Percentiles rank a stretch among this genome's conserved stretches.
Evolutionary conservation across 495 filamentous ascomycete species (phyloP).

Genomic region (Acidomyces sp.): DNA sequence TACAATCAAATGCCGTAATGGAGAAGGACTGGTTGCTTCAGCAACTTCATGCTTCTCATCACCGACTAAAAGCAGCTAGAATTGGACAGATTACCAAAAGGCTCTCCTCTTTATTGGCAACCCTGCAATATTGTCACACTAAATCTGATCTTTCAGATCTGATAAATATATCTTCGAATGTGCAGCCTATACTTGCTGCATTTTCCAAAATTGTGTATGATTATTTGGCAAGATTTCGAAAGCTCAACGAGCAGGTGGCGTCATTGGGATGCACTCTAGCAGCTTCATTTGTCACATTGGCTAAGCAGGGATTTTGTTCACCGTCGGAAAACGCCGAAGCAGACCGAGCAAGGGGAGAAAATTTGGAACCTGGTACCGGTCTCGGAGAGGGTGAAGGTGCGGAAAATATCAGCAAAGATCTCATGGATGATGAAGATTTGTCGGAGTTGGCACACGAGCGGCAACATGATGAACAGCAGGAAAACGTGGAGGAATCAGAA

Average conservation of each 20-base stretch:
- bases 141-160: too few species aligned
- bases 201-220: too few species aligned
- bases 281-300: constrained; percentile 60
- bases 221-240: too few species aligned
- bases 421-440: constrained; percentile 84
- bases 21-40: not conserved
- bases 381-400: constrained; percentile 69
- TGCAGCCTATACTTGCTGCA: too few species aligned
- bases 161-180: too few species aligned
- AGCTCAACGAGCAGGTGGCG: constrained; percentile 54
- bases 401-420: constrained; percentile 95
- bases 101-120: too few species aligned
- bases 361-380: constrained; percentile 84
- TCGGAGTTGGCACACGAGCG: constrained; percentile 75
- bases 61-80: too few species aligned
- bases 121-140: too few species aligned
- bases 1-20: constrained; percentile 30
- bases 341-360: constrained; percentile 49
- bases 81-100: too few species aligned
- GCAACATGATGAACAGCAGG: constrained; percentile 32
- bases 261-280: constrained; percentile 61
- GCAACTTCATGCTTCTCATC: too few species aligned
- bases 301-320: constrained; percentile 77
- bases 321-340: constrained; percentile 59
- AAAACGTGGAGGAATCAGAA: constrained; percentile 41